Evolutionary conservation across 345 rosid species (phyloP).

Genomic region (Sisymbrium altissimum): DNA sequence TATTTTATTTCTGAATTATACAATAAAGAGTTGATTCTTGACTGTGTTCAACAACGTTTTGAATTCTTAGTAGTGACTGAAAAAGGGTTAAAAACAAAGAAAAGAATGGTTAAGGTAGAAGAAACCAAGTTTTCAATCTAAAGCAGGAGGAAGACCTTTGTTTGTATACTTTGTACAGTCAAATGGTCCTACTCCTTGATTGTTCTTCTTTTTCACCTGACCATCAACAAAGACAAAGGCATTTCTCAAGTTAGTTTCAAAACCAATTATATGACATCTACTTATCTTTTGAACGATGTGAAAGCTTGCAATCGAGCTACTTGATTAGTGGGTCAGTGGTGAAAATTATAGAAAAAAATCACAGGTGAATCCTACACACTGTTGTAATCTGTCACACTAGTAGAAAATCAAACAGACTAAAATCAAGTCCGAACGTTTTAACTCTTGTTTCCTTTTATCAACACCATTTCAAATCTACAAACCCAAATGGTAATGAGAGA

Average conservation of each 20-base stretch:
- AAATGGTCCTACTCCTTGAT: slow-evolving; percentile 78
- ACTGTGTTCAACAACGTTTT: slow-evolving; percentile 8
- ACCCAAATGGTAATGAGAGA: slow-evolving; percentile 1
- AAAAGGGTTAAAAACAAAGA: not conserved
- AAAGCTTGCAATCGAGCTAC: not conserved
- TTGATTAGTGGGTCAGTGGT: not conserved
- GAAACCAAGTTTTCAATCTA: slow-evolving; percentile 24
- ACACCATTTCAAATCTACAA: not conserved
- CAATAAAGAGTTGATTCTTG: not conserved
- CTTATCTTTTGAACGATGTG: not conserved
- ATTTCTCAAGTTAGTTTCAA: not conserved
- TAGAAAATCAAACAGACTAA: not conserved
- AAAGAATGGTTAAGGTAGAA: slow-evolving; percentile 30
- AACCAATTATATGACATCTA: not conserved
- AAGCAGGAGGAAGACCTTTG: slow-evolving; percentile 31
- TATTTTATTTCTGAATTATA: slow-evolving; percentile 21
- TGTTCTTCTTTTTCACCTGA: slow-evolving; percentile 71
- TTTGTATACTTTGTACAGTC: slow-evolving; percentile 89
- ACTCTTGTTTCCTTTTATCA: not conserved
- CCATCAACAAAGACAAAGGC: not conserved
- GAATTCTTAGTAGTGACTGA: not conserved
- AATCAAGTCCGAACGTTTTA: not conserved
- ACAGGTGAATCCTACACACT: not conserved
- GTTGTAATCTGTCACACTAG: not conserved
- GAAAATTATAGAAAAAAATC: not conserved